Base-by-base conservation (phyloP, 2,329 filamentous ascomycete species). In the Claviceps lovelessii region DNA sequence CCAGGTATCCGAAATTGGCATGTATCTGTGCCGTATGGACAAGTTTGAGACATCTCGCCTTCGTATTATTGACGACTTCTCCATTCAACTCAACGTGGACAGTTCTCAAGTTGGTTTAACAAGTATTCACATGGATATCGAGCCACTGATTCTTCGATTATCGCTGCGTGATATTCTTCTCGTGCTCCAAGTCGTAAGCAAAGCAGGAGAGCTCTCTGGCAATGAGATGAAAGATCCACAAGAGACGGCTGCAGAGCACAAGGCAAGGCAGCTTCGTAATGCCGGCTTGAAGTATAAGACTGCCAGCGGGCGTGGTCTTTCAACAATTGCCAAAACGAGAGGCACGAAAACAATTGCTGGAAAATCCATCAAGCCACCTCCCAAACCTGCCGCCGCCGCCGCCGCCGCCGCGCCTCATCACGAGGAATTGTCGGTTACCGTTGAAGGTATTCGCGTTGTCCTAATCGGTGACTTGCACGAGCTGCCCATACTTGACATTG, bases 1-100 rank as follows among this genome's bases (percentile, higher is more conserved):
- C 65, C 91, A 98, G 65, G 83, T 98, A 3, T 90, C 89, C 8
- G 85, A 97, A 64, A 81, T 97, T 53, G 93, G 93, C 61, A 98
- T 99, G 93, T 99, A 96, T 68, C 71, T 98, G 37, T 98, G 94
- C 66, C 86, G 93, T 13, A 98, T 99, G 93, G 94, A 99, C 68
- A 88, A 84, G 59, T 97, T 97, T 61, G 91, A 98, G 61, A 90
- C 87, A 4, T 90, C 85, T 45, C 83, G 89, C 42, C 77, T 98
- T 49, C 84, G 93, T 19, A 95, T 99, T 58, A 80, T 99, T 37
- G 94, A 99, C 65, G 90, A 98, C 68, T 98, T 98, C 67, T 95
- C 90, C 3, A 75, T 97, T 10, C 87, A 93, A 59, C 77, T 95
- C 62, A 93, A 88, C 3, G 82, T 98, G 74, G 91, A 98, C 63